phyloP scores from a whole-genome alignment of 2,329 filamentous ascomycete genomes.

The Aspergillus alliaceus region DNA sequence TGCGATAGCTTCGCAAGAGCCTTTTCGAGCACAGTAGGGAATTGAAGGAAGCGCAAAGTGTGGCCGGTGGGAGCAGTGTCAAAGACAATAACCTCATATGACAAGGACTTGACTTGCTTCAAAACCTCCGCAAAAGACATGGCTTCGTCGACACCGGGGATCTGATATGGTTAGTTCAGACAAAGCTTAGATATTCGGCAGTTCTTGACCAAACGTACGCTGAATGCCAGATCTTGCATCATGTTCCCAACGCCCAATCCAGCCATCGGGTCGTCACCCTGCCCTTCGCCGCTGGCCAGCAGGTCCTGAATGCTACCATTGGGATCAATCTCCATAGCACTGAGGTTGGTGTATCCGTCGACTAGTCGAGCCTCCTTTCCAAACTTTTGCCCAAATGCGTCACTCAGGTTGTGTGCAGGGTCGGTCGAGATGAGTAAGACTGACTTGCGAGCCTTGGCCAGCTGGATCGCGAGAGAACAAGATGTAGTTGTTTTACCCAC shows the following conservation, averaged over 20 bases:
- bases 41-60: constrained; percentile 97
- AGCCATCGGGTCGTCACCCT: constrained; percentile 64
- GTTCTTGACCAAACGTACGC: constrained; percentile 52
- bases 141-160: constrained; percentile 96
- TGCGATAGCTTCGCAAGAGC: constrained; percentile 96
- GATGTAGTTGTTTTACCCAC: constrained; percentile 99
- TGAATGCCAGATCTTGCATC: constrained; percentile 98
- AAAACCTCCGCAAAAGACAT: constrained; percentile 99
- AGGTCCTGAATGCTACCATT: constrained; percentile 97
- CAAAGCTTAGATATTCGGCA: neutral
- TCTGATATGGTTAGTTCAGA: constrained; percentile 55
- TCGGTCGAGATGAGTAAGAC: constrained; percentile 98
- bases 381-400: constrained; percentile 98
- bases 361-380: constrained; percentile 95
- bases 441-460: constrained; percentile 89
- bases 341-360: constrained; percentile 88
- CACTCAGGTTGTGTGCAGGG: constrained; percentile 94
- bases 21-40: constrained; percentile 97
- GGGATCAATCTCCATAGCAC: constrained; percentile 98
- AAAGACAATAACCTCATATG: constrained; percentile 98
- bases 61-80: constrained; percentile 97
- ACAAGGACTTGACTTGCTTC: constrained; percentile 98
- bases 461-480: constrained; percentile 96
- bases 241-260: constrained; percentile 79
- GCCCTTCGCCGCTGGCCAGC: constrained; percentile 71